Base-by-base conservation (phyloP, 495 filamentous ascomycete species). In the Neurospora terricola region DNA sequence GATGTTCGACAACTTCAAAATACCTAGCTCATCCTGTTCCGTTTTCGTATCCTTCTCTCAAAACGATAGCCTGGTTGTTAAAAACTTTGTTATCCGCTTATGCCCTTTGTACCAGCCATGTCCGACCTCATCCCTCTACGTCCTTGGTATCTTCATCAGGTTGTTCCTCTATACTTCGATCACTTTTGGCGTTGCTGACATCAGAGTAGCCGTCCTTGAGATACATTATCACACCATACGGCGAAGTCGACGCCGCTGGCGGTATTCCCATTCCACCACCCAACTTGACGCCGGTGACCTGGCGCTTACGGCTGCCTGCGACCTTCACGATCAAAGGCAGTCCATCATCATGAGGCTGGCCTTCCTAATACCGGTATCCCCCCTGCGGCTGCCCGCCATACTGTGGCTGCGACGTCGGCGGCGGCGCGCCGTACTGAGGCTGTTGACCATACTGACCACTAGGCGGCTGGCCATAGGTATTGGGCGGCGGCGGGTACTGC, bases 341-440 rank as follows among this genome's bases (percentile, higher is more conserved):
- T 54, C 69, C 69, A 39, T 72, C 66, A 4, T 42, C 70, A 16
- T 72, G 70, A 4, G 34, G 45, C 30, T 54, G 36, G 12, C 11
- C 38, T 16, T 21, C 62, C 11, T 74, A 72, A 11, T 72, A 59
- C 16, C 70, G 45, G 12, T 72, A 72, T 7, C 34, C 34, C 12
- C 72, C 38, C 68, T 75, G 76, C 16, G 59, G 62, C 16, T 73
- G 73, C 12, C 34, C 70, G 69, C 66, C 71, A 68, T 70, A 54
- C 21, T 54, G 48, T 1, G 48, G 21, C 3, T 23, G 48, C 40
- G 40, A 43, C 40, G 40, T 10, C 43, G 36, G 54, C 38, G 59
- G 40, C 39, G 74, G 73, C 72, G 73, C 74, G 27, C 73, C 74
- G 66, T 79, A 80, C n/a, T 72, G 74, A 14, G 76, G 74, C 38